Conservation (phyloP, 176 grass and related monocot species). For the Avena eriantha region DNA sequence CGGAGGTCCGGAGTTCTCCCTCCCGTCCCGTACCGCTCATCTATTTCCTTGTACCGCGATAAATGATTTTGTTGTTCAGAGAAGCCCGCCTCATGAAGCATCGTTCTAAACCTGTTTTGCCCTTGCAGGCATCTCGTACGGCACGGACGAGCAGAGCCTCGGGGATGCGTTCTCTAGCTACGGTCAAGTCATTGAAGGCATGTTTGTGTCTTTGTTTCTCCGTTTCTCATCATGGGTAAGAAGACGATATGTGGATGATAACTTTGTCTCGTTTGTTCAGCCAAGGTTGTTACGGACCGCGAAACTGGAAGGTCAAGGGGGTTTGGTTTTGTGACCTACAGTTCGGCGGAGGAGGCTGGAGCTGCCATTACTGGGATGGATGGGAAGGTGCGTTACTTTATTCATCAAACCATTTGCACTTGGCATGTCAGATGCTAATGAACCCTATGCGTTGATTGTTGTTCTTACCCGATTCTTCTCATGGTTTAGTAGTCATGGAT, state of each 20-base stretch:
- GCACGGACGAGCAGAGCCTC: conserved; percentile 69
- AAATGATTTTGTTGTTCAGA: not conserved
- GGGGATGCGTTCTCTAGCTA: conserved; percentile 58
- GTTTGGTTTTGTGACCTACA: conserved; percentile 76
- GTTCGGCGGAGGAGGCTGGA: conserved; percentile 56
- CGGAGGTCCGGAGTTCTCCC: conserved; percentile 47
- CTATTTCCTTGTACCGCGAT: not conserved
- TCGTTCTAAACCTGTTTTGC: not conserved
- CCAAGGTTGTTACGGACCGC: conserved; percentile 64
- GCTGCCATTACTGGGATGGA: conserved; percentile 65
- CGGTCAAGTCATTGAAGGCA: conserved; percentile 72
- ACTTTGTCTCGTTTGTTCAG: conserved; percentile 47
- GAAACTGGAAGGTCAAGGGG: conserved; percentile 69
- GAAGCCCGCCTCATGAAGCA: not conserved
- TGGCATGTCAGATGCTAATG: not conserved
- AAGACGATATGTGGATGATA: not conserved
- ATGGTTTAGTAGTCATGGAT: not conserved
- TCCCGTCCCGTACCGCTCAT: not conserved
- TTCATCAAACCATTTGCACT: not conserved
- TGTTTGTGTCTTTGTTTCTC: not conserved
- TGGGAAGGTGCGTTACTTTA: conserved; percentile 54
- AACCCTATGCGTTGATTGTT: not conserved
- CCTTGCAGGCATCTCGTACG: conserved; percentile 62
- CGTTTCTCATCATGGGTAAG: not conserved
- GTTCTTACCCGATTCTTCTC: not conserved